Percentiles rank a stretch among this genome's conserved stretches.
These are phyloP conservation scores for Aureobasidium sp. DNA, from an alignment of 2,329 filamentous ascomycete genomes.

Conservation along the genomic window DNA sequence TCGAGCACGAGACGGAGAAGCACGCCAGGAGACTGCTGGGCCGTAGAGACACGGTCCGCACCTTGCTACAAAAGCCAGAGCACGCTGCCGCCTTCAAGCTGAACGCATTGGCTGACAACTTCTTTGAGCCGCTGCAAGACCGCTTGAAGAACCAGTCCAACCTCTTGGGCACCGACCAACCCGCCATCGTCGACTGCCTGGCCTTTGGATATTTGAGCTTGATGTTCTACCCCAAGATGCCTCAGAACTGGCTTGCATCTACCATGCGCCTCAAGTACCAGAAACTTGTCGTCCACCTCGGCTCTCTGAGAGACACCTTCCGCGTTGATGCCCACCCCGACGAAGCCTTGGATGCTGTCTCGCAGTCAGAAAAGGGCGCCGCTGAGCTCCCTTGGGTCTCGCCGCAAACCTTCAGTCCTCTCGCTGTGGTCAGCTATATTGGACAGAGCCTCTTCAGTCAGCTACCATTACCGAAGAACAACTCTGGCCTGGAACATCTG, in stretches of 20 bases:
- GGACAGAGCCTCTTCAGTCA: not conserved
- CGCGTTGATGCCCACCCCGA: constrained; percentile 15
- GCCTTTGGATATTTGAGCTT: constrained; percentile 71
- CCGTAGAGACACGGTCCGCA: constrained; percentile 51
- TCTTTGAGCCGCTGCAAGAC: constrained; percentile 62
- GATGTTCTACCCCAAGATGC: constrained; percentile 55
- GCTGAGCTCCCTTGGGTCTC: constrained; percentile 7
- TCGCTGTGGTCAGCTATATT: not conserved
- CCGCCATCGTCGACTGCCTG: constrained; percentile 67
- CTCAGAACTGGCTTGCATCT: constrained; percentile 54
- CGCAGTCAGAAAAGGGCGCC: not conserved
- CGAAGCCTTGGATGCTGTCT: constrained; percentile 6
- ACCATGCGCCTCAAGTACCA: constrained; percentile 44
- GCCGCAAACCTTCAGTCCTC: not conserved
- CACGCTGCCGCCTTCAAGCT: constrained; percentile 68
- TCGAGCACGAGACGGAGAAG: constrained; percentile 27
- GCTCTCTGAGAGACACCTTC: constrained; percentile 19
- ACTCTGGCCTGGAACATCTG: not conserved
- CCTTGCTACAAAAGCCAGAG: constrained; percentile 57
- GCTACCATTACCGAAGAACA: constrained; percentile 4
- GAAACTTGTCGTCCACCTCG: constrained; percentile 31
- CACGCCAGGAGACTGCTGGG: constrained; percentile 44
- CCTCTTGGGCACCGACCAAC: constrained; percentile 44
- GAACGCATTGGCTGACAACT: constrained; percentile 60
- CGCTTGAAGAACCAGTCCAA: constrained; percentile 50